Percentiles rank a stretch among this genome's conserved stretches.
Conservation (phyloP, 441 rosid genomes). For the Viola pubescens region DNA sequence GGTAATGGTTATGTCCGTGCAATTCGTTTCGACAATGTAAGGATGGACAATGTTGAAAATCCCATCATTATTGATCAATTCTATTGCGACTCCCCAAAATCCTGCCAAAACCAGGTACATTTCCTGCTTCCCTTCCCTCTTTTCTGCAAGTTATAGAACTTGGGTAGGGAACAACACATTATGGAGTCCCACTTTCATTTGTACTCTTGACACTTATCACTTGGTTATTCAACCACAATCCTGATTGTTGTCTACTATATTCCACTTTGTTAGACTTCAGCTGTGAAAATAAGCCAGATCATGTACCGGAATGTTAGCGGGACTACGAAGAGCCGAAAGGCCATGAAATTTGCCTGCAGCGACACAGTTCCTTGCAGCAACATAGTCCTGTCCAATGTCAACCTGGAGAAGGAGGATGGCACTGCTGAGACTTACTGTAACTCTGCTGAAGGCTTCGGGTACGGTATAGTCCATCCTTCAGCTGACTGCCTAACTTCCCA, state of each 20-base stretch:
- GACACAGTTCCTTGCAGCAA: slow-evolving; percentile 77
- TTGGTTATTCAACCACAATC: slow-evolving; percentile 5
- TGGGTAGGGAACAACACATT: background rate
- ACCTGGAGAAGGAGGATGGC: slow-evolving; percentile 67
- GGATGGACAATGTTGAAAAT: slow-evolving; percentile 74
- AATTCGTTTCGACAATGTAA: slow-evolving; percentile 67
- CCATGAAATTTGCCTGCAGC: slow-evolving; percentile 84
- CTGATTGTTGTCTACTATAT: slow-evolving; percentile 7
- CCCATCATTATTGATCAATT: slow-evolving; percentile 93
- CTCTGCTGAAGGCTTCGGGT: slow-evolving; percentile 73
- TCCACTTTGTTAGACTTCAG: slow-evolving; percentile 47
- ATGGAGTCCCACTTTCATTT: no score
- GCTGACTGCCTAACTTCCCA: slow-evolving; percentile 78
- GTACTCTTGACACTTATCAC: background rate
- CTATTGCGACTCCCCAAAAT: slow-evolving; percentile 87
- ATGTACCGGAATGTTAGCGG: slow-evolving; percentile 81
- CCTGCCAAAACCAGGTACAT: slow-evolving; percentile 79
- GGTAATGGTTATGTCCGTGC: slow-evolving; percentile 87
- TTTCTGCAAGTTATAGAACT: background rate
- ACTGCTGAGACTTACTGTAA: slow-evolving; percentile 77
- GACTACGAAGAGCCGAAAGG: slow-evolving; percentile 59
- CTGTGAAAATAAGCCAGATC: slow-evolving; percentile 63
- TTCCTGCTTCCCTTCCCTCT: slow-evolving; percentile 2
- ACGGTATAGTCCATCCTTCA: slow-evolving; percentile 77
- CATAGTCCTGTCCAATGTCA: slow-evolving; percentile 64